Evolutionary conservation across 495 filamentous ascomycete species (phyloP).

Genomic region (Xylaria castorea): DNA sequence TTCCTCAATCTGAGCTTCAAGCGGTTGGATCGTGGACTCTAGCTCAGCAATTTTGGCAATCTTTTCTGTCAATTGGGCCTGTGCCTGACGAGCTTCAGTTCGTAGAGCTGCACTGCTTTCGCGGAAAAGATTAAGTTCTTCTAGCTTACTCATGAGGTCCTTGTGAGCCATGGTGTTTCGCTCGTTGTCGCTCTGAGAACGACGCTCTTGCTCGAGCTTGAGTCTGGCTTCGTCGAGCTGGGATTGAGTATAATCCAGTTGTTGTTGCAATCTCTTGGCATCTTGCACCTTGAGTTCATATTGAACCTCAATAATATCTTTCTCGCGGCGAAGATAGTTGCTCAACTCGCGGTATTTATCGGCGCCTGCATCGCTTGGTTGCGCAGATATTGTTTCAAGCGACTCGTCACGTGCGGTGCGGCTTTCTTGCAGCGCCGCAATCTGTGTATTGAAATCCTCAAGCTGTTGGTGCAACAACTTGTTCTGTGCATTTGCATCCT

Average conservation of each 20-base stretch:
- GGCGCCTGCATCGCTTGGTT: slow-evolving; percentile 46
- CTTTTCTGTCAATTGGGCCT: slow-evolving; percentile 76
- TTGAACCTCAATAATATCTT: slow-evolving; percentile 96
- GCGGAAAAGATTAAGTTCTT: slow-evolving; percentile 91
- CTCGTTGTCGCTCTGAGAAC: slow-evolving; percentile 73
- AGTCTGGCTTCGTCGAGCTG: slow-evolving; percentile 86
- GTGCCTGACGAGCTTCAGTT: slow-evolving; percentile 79
- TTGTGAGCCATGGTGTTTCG: slow-evolving; percentile 76
- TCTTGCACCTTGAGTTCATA: slow-evolving; percentile 88
- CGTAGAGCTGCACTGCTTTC: slow-evolving; percentile 91
- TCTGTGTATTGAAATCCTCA: slow-evolving; percentile 79
- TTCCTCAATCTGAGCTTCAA: slow-evolving; percentile 77
- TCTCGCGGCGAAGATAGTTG: slow-evolving; percentile 89
- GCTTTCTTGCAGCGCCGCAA: slow-evolving; percentile 75
- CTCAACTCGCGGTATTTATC: slow-evolving; percentile 85
- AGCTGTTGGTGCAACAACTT: slow-evolving; percentile 86
- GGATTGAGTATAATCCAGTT: slow-evolving; percentile 82
- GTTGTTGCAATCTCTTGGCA: slow-evolving; percentile 82
- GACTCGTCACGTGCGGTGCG: slow-evolving; percentile 61
- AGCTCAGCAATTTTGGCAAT: slow-evolving; percentile 75
- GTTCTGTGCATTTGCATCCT: slow-evolving; percentile 85
- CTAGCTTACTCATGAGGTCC: slow-evolving; percentile 89
- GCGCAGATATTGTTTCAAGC: slow-evolving; percentile 36
- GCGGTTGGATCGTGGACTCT: slow-evolving; percentile 76
- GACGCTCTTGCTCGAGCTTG: slow-evolving; percentile 86